phyloP scores from a whole-genome alignment of 768 basidiomycete genomes.

The Xerocomus potaroensis region DNA sequence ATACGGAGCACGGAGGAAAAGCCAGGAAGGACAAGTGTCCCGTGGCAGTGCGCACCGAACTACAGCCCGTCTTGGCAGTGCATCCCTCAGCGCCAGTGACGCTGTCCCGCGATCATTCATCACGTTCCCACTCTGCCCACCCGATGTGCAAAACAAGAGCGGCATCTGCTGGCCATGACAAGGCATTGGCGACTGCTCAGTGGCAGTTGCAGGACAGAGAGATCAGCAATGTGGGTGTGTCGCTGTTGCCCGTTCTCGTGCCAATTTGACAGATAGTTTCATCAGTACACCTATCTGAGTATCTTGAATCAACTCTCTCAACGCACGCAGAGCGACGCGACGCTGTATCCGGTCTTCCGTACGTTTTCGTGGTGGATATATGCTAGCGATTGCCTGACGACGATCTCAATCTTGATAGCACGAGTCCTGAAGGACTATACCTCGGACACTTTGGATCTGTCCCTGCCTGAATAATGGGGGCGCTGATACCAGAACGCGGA shows the following conservation, averaged over 20 bases:
- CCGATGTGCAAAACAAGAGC: slow-evolving; percentile 19
- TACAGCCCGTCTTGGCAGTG: too few species aligned
- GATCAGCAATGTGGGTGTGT: slow-evolving; percentile 75
- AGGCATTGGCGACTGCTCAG: slow-evolving; percentile 65
- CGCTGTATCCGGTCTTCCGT: slow-evolving; percentile 93
- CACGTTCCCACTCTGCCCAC: too few species aligned
- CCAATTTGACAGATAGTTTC: too few species aligned
- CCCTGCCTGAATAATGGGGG: slow-evolving; percentile 73
- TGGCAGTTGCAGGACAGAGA: slow-evolving; percentile 85
- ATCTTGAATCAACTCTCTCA: slow-evolving; percentile 91
- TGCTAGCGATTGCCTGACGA: background rate
- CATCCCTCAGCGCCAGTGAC: too few species aligned
- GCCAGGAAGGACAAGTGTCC: slow-evolving; percentile 83
- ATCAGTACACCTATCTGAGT: slow-evolving; percentile 84
- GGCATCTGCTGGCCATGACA: slow-evolving; percentile 14
- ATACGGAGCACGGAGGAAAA: slow-evolving; percentile 78
- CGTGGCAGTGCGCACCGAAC: slow-evolving; percentile 83
- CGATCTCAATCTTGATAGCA: slow-evolving; percentile 45
- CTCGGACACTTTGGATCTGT: slow-evolving; percentile 64
- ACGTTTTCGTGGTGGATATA: slow-evolving; percentile 21
- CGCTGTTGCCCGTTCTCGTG: background rate
- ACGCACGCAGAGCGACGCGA: slow-evolving; percentile 90
- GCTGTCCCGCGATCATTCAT: too few species aligned
- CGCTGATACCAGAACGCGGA: slow-evolving; percentile 71
- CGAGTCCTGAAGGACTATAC: slow-evolving; percentile 89